Base-by-base conservation (phyloP, 2,329 filamentous ascomycete genomes). In the Ophiocordyceps camponoti-floridani region DNA sequence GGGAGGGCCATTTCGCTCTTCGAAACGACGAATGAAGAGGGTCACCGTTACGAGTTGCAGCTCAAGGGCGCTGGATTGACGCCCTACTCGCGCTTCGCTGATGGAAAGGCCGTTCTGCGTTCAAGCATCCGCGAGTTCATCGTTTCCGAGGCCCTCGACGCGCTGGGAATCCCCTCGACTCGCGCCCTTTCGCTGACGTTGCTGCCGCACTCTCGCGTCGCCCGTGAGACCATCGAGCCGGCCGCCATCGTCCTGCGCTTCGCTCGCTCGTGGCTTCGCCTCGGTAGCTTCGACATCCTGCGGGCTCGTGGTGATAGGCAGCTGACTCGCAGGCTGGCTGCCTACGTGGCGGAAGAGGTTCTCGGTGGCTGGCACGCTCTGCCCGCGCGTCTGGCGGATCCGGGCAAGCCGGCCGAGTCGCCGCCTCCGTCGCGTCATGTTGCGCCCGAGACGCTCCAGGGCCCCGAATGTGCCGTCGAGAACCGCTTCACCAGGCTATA, bases 221-320 rank as follows among this genome's bases (percentile, higher is more conserved):
- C 78, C 31, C 74, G 91, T 46, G 91, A 98, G 64, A 75, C 74
- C 4, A 62, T 83, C 2, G 91, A 98, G 60, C 87, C 89, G 0
- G 89, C 87, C 13, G 91, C 91, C 10, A 91, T 98, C 48, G 91
- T 98, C 12, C 74, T 85, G 27, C 77, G 91, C 11, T 95, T 95
- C 56, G 91, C 91, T 1, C 79, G 94, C 59, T 82, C 75, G 16
- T 98, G 91, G 91, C 63, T 98, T 41, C 74, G 91, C 23, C 77
- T 98, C 43, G 91, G 91, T n/a, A 96, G 82, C 18, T 98, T 98
- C 57, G 93, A 98, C 55, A 72, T 98, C n/a, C 72, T 88, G 9
- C 77, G 87, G 37, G 80, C 82, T 4, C 73, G 91, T 18, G 84
- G 84, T 30, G 87, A 98, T 52, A 71, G 88, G 18, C 70, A 69